Evolutionary conservation across 1,284 basidiomycete genomes (phyloP), one percentile per base, ranked within the genome.

Genomic region (Malassezia globosa): DNA sequence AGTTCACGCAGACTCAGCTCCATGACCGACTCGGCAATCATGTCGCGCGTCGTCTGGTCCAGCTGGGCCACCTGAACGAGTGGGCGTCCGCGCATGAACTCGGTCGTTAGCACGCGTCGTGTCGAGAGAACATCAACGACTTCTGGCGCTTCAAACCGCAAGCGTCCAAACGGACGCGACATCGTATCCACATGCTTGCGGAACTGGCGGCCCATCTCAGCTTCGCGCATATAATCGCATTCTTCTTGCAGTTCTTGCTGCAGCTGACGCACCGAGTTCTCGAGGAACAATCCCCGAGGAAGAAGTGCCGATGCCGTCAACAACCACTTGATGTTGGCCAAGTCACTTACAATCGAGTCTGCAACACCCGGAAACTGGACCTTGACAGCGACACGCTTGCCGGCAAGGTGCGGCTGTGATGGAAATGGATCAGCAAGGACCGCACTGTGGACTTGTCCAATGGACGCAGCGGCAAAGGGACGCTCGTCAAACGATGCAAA

Each of bases 391-490:
- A 95, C 68, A 25, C 51, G 59, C 46, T 54, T 45, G 1, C 66
- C 65, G 0, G 66, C 63, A 26, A 68, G 37, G 3, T 51, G 29
- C 7, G 54, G 34, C 46, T 61, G 56, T 4, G 52, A 37, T 2
- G 56, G 44, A 19, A 57, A 59, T 26, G 64, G 56, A 18, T 62
- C 52, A 2, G 62, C 55, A 7, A 94, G 78, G 1, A 80, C 76
- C 0, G 85, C 92, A 0, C 73, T 76, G 66, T 99, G 94, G 0
- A 97, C 92, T 72, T 97, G 94, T 0, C 92, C 94, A 33, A 99
- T 96, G 2, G 89, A 94, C 0, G 92, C 94, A 0, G 90, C 87
- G 0, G 92, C 92, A 61, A 97, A 87, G 0, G 94, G 94, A 0
- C 86, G 77, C 7, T 85, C 81, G 51, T 85, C 81, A 69, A 96